Percentiles rank a stretch among this genome's conserved stretches.
Evolutionary conservation across 2,329 filamentous ascomycete genomes (phyloP).

Genomic region (Aspergillus ibericus): DNA sequence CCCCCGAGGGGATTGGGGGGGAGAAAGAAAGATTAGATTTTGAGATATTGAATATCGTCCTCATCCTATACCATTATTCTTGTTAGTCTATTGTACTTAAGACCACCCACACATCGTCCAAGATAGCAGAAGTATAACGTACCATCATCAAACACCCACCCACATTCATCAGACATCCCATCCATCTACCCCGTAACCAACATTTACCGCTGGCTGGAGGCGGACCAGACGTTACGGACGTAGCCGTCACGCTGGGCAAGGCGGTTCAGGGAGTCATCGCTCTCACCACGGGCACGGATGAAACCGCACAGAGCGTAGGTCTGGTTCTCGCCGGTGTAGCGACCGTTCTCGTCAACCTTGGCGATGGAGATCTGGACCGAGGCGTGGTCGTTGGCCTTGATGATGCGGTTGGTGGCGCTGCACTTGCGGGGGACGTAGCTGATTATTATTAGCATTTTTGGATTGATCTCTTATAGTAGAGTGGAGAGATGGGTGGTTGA

Average conservation of each 20-base stretch:
- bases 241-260: conserved; percentile 94
- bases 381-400: conserved; percentile 99
- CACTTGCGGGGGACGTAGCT: conserved; percentile 99
- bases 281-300: conserved; percentile 96
- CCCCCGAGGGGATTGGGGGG: too few relatives aligned
- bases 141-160: background rate
- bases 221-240: conserved; percentile 96
- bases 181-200: conserved; percentile 15
- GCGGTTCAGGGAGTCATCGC: conserved; percentile 93
- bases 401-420: conserved; percentile 98
- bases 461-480: conserved; percentile 13
- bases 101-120: background rate
- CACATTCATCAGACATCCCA: background rate
- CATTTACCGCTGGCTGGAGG: conserved; percentile 56
- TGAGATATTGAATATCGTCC: background rate
- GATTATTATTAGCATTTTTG: too few relatives aligned
- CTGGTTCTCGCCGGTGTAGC: conserved; percentile 95
- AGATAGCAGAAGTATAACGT: background rate
- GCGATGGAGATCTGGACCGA: conserved; percentile 95
- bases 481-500: too few relatives aligned
- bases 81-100: background rate
- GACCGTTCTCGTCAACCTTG: conserved; percentile 99
- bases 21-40: background rate
- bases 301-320: conserved; percentile 97
- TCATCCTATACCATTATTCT: background rate